phyloP scores from a whole-genome alignment of 768 basidiomycete genomes.

The Royoungia palumana region DNA sequence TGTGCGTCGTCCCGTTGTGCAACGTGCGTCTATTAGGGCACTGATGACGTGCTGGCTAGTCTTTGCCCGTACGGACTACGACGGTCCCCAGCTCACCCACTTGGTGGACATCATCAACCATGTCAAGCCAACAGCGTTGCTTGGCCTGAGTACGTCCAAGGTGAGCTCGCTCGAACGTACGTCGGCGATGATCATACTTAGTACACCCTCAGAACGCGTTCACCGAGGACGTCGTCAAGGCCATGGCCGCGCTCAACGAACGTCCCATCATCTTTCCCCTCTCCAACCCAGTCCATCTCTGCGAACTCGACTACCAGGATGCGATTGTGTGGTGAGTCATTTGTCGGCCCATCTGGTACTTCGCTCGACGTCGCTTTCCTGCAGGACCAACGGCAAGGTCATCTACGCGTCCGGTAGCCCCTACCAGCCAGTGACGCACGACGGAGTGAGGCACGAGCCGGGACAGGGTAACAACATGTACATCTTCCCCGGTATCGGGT shows the following conservation, averaged over 20 bases:
- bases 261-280: conserved; percentile 83
- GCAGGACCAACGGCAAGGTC: conserved; percentile 59
- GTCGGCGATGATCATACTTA: not conserved
- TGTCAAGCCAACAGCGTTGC: conserved; percentile 73
- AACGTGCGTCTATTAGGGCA: not conserved
- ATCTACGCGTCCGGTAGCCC: conserved; percentile 76
- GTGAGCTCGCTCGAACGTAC: conserved; percentile 8
- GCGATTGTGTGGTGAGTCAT: conserved; percentile 52
- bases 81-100: conserved; percentile 57
- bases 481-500: conserved; percentile 59
- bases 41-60: conserved; percentile 31
- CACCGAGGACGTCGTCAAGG: conserved; percentile 54
- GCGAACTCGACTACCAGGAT: conserved; percentile 58
- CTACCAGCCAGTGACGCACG: conserved; percentile 50
- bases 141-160: conserved; percentile 65
- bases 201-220: conserved; percentile 49
- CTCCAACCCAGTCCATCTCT: conserved; percentile 64
- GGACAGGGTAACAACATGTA: conserved; percentile 85
- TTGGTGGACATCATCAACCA: conserved; percentile 65
- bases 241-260: conserved; percentile 61
- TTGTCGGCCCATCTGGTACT: not conserved
- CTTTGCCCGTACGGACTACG: conserved; percentile 70
- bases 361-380: not conserved
- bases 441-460: conserved; percentile 51
- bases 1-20: conserved; percentile 36